Conservation (phyloP, 345 rosid species). For the Bruguiera gymnorhiza region DNA sequence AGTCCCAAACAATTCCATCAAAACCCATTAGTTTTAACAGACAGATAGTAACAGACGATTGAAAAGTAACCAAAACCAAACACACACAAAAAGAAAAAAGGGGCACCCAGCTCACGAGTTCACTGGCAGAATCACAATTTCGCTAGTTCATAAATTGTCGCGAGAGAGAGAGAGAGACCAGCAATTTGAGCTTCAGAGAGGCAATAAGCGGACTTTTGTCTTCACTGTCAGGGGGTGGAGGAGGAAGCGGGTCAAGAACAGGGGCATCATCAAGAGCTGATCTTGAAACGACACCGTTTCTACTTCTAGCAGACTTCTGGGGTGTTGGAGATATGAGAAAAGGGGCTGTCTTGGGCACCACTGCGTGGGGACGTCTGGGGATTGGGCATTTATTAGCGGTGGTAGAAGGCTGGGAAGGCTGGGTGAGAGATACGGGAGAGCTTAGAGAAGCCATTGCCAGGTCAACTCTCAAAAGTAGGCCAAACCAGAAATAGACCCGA, state of each 20-base stretch:
- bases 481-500: too few species aligned
- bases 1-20: too few species aligned
- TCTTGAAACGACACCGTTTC: constrained; percentile 18
- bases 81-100: accelerated
- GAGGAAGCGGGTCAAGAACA: constrained; percentile 39
- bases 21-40: too few species aligned
- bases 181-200: constrained; percentile 53
- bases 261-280: constrained; percentile 45
- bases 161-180: constrained; percentile 23
- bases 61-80: too few species aligned
- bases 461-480: too few species aligned
- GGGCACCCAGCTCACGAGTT: neutral
- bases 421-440: constrained; percentile 6
- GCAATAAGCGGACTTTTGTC: constrained; percentile 21
- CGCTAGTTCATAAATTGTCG: neutral
- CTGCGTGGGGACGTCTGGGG: neutral
- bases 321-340: neutral
- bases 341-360: neutral
- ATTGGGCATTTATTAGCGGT: neutral
- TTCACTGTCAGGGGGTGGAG: constrained; percentile 12
- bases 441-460: constrained; percentile 4
- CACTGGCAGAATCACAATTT: neutral
- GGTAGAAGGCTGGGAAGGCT: constrained; percentile 2
- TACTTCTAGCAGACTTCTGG: constrained; percentile 11
- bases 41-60: too few species aligned